Evolutionary conservation across 1,284 basidiomycete genomes (phyloP).

Genomic region (Pseudozyma pruni): DNA sequence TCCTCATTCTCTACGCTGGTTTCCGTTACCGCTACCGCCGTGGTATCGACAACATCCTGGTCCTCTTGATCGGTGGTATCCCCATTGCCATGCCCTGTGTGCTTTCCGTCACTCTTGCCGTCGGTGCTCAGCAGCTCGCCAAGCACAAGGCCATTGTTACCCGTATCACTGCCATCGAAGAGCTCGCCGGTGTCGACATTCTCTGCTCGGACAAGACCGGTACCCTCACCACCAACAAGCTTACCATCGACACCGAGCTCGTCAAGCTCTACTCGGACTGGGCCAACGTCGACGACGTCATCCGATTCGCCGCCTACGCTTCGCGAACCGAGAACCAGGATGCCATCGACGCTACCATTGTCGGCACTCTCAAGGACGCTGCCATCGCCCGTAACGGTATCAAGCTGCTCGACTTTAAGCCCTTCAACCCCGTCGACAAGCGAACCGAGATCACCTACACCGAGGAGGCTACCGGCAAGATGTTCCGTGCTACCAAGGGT

Average conservation of each 20-base stretch:
- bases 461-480: constrained; percentile 89
- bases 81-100: constrained; percentile 97
- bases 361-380: constrained; percentile 77
- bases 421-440: constrained; percentile 99
- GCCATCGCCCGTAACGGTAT: constrained; percentile 85
- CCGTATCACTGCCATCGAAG: constrained; percentile 92
- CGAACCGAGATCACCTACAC: constrained; percentile 98
- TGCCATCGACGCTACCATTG: constrained; percentile 90
- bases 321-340: constrained; percentile 99
- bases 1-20: constrained; percentile 92
- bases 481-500: constrained; percentile 98
- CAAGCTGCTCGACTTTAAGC: constrained; percentile 97
- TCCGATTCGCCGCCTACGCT: constrained; percentile 91
- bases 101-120: constrained; percentile 93
- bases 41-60: constrained; percentile 89
- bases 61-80: constrained; percentile 98
- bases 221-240: constrained; percentile 94
- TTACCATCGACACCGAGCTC: constrained; percentile 92
- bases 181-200: constrained; percentile 90
- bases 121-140: constrained; percentile 94
- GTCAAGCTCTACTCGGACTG: constrained; percentile 91
- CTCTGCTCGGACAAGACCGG: constrained; percentile 98
- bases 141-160: constrained; percentile 96
- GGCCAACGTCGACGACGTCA: constrained; percentile 82
- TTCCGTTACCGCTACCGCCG: constrained; percentile 76